Evolutionary conservation across 306 rosid species (phyloP), one percentile per base, ranked within the genome.

Genomic region (Dryas drummondii): DNA sequence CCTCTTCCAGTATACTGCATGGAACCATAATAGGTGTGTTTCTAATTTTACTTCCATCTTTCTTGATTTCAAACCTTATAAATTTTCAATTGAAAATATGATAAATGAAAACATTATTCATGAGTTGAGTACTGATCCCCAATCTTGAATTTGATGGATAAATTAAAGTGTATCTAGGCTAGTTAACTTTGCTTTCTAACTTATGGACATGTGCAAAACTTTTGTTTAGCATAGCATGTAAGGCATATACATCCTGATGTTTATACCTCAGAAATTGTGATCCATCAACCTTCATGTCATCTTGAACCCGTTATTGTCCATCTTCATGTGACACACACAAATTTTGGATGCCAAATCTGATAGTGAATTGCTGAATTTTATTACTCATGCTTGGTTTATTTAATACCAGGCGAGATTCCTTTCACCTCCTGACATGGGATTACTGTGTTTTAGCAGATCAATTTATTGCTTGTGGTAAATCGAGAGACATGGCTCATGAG

Each of bases 401-500:
- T 58, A 58, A 26, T 58, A 58, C 42, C 42, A 58, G 64, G 64
- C 16, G 10, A 26, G 17, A 58, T 58, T 58, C 7, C 9, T 5
- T 11, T 22, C 40, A 58, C 63, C 32, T 58, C 41, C 32, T 22
- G 7, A 47, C 27, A 42, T 22, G 40, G 49, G 37, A 48, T 66
- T 61, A 40, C 74, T 37, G 7, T 55, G 62, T 61, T n/a, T 76
- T 71, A 42, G 70, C 88, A 92, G 96, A 93, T 84, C 93, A 93
- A 82, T 88, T 90, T 66, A 83, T 90, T 80, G 88, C 89, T 58
- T 82, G 91, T 65, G 98, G 98, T 1, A 90, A 93, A 80, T 82
- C 96, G 3, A 80, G 87, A 75, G 94, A 90, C 32, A 57, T 77
- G 65, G 96, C 98, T 48, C 84, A 90, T 76, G 87, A 90, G 56